These are phyloP conservation scores for Tarenaya hassleriana DNA, from an alignment of 345 rosid genomes.

Conservation along the genomic window DNA sequence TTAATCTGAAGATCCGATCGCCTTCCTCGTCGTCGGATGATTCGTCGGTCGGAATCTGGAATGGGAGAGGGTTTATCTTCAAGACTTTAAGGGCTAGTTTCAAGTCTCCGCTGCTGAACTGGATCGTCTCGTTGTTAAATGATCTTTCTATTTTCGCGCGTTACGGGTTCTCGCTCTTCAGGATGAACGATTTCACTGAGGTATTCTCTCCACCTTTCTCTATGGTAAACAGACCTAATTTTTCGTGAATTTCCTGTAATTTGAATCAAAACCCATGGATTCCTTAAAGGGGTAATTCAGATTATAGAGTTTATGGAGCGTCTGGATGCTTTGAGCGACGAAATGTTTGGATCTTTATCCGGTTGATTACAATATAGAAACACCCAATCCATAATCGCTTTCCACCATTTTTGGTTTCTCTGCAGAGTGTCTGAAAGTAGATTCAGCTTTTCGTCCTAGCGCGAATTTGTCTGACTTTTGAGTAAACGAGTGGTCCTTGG, in stretches of 20 bases:
- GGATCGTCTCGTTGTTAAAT: conserved; percentile 54
- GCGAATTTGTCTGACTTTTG: no score
- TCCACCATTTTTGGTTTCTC: no score
- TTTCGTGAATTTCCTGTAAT: background rate
- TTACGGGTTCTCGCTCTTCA: conserved; percentile 73
- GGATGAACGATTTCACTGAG: conserved; percentile 65
- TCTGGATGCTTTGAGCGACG: no score
- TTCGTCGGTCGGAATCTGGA: no score
- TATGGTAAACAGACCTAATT: background rate
- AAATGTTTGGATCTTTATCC: no score
- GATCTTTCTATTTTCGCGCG: conserved; percentile 45
- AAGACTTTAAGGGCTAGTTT: conserved; percentile 41
- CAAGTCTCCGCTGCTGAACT: conserved; percentile 42
- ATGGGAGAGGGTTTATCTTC: conserved; percentile 47
- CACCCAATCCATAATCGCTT: no score
- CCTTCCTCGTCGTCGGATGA: conserved; percentile 47
- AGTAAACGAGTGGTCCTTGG: no score
- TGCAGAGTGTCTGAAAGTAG: no score
- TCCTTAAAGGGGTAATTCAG: background rate
- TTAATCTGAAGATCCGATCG: conserved; percentile 36
- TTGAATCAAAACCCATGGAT: background rate
- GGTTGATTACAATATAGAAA: no score
- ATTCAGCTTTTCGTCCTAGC: no score
- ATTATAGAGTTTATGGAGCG: no score
- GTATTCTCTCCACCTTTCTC: conserved; percentile 27